Evolutionary conservation across 257 asterid species (phyloP).

Genomic region (Nicotiana attenuata): DNA sequence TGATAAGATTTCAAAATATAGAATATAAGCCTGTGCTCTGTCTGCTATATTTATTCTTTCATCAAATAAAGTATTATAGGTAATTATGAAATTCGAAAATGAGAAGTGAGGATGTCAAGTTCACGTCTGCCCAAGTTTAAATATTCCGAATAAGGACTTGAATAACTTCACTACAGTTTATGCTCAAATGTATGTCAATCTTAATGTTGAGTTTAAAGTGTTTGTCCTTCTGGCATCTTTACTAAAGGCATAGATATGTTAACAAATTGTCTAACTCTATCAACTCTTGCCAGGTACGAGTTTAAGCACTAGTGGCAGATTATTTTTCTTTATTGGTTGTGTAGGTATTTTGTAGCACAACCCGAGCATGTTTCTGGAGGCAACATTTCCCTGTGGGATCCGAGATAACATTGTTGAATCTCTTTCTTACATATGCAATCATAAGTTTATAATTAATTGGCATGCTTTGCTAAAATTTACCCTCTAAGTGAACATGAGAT

Average conservation of each 20-base stretch:
- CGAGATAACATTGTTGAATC: not conserved
- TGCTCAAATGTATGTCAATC: not conserved
- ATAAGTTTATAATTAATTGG: not conserved
- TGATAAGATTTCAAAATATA: no score
- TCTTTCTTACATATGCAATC: not conserved
- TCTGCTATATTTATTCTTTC: not conserved
- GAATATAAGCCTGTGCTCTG: not conserved
- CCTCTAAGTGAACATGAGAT: not conserved
- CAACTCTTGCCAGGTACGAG: no score
- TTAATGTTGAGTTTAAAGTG: not conserved
- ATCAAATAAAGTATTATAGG: not conserved
- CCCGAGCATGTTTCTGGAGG: not conserved
- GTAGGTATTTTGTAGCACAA: not conserved
- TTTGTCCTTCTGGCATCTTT: not conserved
- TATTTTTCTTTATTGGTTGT: not conserved
- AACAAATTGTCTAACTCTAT: not conserved
- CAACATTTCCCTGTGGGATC: not conserved
- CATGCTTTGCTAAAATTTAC: not conserved
- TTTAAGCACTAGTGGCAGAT: no score
- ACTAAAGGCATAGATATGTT: not conserved
- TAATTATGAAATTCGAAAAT: not conserved
- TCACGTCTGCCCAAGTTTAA: not conserved
- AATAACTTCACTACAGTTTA: not conserved
- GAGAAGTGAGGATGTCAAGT: not conserved
- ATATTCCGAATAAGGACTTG: not conserved